A percentile compares a stretch with the other conserved stretches of the same genome.
These are phyloP conservation scores for Sextonia rubra DNA, from an alignment of 164 flowering plant species.

Conservation along the genomic window DNA sequence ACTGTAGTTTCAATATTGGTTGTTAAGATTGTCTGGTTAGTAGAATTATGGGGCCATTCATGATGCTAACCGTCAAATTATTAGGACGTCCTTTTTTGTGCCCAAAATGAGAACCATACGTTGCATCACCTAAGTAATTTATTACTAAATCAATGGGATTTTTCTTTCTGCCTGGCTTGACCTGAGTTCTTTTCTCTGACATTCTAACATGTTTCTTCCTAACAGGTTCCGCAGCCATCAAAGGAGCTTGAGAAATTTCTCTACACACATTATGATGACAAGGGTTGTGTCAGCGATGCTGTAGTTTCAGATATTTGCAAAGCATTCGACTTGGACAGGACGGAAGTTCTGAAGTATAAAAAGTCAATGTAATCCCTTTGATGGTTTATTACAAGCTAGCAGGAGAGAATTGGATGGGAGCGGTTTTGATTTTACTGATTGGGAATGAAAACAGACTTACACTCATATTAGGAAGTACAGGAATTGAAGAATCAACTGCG, in stretches of 20 bases:
- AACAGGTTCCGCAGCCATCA: conserved; percentile 65
- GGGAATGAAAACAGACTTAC: background rate
- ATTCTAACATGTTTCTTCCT: background rate
- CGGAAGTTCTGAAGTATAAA: conserved; percentile 54
- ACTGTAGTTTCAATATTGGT: too few species aligned
- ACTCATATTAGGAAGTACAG: background rate
- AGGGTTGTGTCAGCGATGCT: conserved; percentile 39
- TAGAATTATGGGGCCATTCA: background rate
- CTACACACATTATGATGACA: conserved; percentile 8
- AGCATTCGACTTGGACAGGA: conserved; percentile 40
- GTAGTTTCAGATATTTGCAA: conserved; percentile 57
- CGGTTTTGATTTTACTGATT: too few species aligned
- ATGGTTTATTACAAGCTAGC: background rate
- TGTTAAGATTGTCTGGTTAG: background rate
- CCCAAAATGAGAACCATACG: background rate
- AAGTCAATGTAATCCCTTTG: conserved; percentile 6
- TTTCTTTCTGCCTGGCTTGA: background rate
- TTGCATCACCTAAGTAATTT: background rate
- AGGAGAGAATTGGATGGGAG: background rate
- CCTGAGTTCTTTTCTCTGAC: background rate
- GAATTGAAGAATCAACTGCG: background rate
- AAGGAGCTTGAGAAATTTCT: conserved; percentile 53
- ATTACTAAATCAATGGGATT: background rate
- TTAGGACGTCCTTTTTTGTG: background rate
- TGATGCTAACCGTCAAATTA: background rate